Evolutionary conservation across 176 grass and related monocot genomes (phyloP), one percentile per base, ranked within the genome.

Genomic region (Aegilops tauschii): DNA sequence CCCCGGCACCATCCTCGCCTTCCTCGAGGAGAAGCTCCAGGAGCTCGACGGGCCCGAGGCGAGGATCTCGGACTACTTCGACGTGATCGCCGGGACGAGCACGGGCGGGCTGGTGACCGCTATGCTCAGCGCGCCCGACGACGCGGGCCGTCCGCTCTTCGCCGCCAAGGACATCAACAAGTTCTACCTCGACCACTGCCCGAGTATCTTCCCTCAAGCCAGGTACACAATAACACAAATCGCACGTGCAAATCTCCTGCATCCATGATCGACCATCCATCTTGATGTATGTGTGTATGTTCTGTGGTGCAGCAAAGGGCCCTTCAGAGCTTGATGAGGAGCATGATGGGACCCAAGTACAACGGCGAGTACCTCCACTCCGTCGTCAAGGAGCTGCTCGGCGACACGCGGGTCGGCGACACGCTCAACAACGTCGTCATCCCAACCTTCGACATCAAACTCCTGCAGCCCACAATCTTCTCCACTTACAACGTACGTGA

Each of bases 21-120:
- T 74, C 37, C 71, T 74, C n/a, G 39, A 74, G 0, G 40, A 47
- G 27, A 74, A 74, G 40, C 71, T 74, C 71, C 71, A 89, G 86
- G 70, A 77, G 76, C 2, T 91, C 0, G 85, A 91, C 10, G 89
- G 81, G 0, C 47, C 45, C 0, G 77, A 71, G 1, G 63, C 9
- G 4, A 76, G 90, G 63, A 20, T 98, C 12, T 69, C 91, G 0
- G 90, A 98, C 78, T 98, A 98, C 32, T 98, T 98, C 77, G 95
- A 98, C 35, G 88, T 98, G 29, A 79, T 98, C 18, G 85, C 91
- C 23, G 93, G 93, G 54, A 98, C 86, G 8, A 93, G 91, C 89
- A 98, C 91, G 7, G 93, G 91, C 0, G 90, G 86, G 4, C 82
- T 91, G 3, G 90, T 88, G 1, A 82, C 90, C 0, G 77, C 86